These are phyloP conservation scores for Termitomyces sp. DNA, from an alignment of 768 basidiomycete genomes.

Conservation along the genomic window DNA sequence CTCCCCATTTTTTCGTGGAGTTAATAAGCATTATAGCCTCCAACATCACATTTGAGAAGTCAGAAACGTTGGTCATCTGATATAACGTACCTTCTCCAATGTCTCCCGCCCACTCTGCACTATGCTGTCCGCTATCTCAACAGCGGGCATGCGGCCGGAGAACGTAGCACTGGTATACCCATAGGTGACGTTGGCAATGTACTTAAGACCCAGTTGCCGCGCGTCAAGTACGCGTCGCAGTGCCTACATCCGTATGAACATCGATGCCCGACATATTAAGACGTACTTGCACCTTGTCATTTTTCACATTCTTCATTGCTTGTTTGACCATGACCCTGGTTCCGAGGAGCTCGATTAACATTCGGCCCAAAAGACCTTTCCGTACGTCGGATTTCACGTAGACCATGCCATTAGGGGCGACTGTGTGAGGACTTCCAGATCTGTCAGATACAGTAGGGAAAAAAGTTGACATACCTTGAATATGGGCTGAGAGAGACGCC, in stretches of 20 bases:
- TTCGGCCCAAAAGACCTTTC: conserved; percentile 80
- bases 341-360: conserved; percentile 89
- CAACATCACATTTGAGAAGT: not conserved
- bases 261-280: not conserved
- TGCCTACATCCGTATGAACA: conserved; percentile 36
- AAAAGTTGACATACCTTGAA: conserved; percentile 50
- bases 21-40: conserved; percentile 85
- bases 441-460: not conserved
- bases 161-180: conserved; percentile 94
- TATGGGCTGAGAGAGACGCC: conserved; percentile 64
- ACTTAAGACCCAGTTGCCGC: conserved; percentile 89
- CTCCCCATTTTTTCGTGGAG: conserved; percentile 77
- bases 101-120: conserved; percentile 96
- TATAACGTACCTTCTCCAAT: conserved; percentile 67
- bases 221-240: conserved; percentile 78
- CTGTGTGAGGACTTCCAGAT: conserved; percentile 30
- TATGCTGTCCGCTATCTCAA: conserved; percentile 97
- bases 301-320: conserved; percentile 78
- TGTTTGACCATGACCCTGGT: conserved; percentile 98
- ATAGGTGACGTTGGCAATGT: conserved; percentile 91
- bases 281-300: conserved; percentile 57
- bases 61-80: not conserved
- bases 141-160: conserved; percentile 97
- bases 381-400: conserved; percentile 85
- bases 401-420: conserved; percentile 93